These are phyloP conservation scores for Ophiosphaerella korrae DNA, from an alignment of 2,329 filamentous ascomycete genomes.

Conservation along the genomic window DNA sequence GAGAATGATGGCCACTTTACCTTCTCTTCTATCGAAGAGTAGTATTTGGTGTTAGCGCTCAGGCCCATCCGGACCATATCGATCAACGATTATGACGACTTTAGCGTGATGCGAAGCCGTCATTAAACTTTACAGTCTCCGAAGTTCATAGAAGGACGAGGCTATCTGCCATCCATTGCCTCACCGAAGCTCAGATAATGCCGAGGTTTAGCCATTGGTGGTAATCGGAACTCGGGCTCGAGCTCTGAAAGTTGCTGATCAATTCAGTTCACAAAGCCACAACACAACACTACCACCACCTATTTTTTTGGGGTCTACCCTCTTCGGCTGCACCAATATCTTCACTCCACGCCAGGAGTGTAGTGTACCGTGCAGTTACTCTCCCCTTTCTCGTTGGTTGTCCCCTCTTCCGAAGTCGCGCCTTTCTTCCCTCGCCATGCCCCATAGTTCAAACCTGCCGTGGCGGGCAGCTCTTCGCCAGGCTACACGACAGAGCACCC, in stretches of 20 bases:
- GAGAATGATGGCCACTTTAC: slow-evolving; percentile 1
- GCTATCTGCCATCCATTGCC: too few relatives aligned
- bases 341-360: slow-evolving; percentile 5
- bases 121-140: too few relatives aligned
- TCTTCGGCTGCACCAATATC: slow-evolving; percentile 8
- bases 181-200: not conserved
- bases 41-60: not conserved
- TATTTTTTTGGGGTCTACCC: slow-evolving; percentile 13
- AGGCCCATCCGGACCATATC: not conserved
- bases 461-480: slow-evolving; percentile 66
- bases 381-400: not conserved
- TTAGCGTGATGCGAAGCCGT: slow-evolving; percentile 5
- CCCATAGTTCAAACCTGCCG: slow-evolving; percentile 67
- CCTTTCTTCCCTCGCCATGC: slow-evolving; percentile 52
- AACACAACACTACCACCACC: slow-evolving; percentile 7
- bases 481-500: slow-evolving; percentile 50
- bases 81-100: slow-evolving; percentile 5
- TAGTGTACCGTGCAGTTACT: slow-evolving; percentile 9
- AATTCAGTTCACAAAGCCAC: slow-evolving; percentile 17
- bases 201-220: slow-evolving; percentile 24
- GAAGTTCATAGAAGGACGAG: too few relatives aligned
- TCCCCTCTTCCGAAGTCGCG: slow-evolving; percentile 14
- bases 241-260: slow-evolving; percentile 27
- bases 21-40: slow-evolving; percentile 13
- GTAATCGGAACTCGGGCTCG: slow-evolving; percentile 25